Percentiles rank a stretch among this genome's conserved stretches.
Evolutionary conservation across 192 early-diverging fungal genomes (phyloP).

Genomic region (Backusella luteola): DNA sequence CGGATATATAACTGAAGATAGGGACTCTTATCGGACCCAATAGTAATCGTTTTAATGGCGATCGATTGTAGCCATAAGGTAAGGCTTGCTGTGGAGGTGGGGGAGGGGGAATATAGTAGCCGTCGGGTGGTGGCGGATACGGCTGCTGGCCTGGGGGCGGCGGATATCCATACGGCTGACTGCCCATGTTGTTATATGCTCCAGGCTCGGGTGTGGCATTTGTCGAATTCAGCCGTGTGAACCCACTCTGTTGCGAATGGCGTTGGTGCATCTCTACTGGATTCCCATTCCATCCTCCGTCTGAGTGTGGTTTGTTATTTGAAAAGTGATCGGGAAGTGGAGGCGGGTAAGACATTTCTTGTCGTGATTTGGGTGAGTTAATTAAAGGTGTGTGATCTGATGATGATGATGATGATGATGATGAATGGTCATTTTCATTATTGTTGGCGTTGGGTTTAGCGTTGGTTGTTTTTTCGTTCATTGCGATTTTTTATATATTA

Average conservation of each 20-base stretch:
- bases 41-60: neutral
- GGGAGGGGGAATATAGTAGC: neutral
- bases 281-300: neutral
- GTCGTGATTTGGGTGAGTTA: neutral
- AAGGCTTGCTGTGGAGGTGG: neutral
- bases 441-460: neutral
- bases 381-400: neutral
- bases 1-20: slow-evolving; percentile 51
- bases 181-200: neutral
- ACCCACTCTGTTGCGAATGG: slow-evolving; percentile 3
- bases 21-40: slow-evolving; percentile 30
- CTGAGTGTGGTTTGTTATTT: neutral
- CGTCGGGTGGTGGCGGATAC: neutral
- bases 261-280: slow-evolving; percentile 9
- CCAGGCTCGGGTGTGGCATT: neutral
- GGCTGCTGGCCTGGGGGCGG: neutral
- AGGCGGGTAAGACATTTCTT: neutral
- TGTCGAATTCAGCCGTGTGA: neutral
- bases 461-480: neutral
- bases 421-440: neutral
- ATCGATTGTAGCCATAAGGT: slow-evolving; percentile 1
- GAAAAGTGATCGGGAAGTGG: neutral
- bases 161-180: neutral
- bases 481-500: neutral
- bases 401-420: neutral